Percentiles rank a stretch among this genome's conserved stretches.
phyloP scores from a whole-genome alignment of 306 rosid species.

The Cucurbita argyrosperma region DNA sequence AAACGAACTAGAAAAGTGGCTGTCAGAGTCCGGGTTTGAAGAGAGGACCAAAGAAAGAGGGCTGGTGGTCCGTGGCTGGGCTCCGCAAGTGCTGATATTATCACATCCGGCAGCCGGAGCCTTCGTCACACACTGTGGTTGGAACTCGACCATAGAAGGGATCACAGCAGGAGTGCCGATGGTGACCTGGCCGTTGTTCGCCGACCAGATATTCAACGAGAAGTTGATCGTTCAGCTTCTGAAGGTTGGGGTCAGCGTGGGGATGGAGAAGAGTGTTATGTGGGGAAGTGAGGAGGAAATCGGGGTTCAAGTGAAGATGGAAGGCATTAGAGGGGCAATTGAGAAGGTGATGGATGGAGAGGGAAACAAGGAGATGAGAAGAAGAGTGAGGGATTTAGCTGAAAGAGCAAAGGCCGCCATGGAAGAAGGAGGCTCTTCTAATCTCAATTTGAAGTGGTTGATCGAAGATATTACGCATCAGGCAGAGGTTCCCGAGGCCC shows the following conservation, averaged over 20 bases:
- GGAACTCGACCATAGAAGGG: slow-evolving; percentile 57
- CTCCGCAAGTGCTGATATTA: slow-evolving; percentile 15
- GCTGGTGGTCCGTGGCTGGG: slow-evolving; percentile 15
- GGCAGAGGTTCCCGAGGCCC: not conserved
- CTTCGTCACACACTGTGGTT: slow-evolving; percentile 60
- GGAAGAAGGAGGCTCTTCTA: slow-evolving; percentile 54
- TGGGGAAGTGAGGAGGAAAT: slow-evolving; percentile 34
- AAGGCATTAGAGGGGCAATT: slow-evolving; percentile 20
- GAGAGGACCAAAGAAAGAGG: slow-evolving; percentile 7
- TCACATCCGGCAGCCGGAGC: slow-evolving; percentile 31
- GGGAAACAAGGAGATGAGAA: slow-evolving; percentile 27
- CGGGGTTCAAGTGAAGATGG: slow-evolving; percentile 31
- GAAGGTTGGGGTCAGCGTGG: slow-evolving; percentile 23
- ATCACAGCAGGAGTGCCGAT: slow-evolving; percentile 33
- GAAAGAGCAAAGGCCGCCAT: slow-evolving; percentile 30
- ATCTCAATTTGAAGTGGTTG: slow-evolving; percentile 14
- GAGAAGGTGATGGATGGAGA: slow-evolving; percentile 24
- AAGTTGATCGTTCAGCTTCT: slow-evolving; percentile 26
- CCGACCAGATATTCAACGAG: slow-evolving; percentile 35
- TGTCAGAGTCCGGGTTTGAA: not conserved
- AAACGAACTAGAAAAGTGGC: slow-evolving; percentile 15
- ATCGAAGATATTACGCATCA: slow-evolving; percentile 20
- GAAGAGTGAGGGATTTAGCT: slow-evolving; percentile 18
- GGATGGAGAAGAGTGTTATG: slow-evolving; percentile 10
- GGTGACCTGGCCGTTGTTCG: slow-evolving; percentile 49